phyloP scores from a whole-genome alignment of 371 early-diverging fungal species.

The Mucor sp. region DNA sequence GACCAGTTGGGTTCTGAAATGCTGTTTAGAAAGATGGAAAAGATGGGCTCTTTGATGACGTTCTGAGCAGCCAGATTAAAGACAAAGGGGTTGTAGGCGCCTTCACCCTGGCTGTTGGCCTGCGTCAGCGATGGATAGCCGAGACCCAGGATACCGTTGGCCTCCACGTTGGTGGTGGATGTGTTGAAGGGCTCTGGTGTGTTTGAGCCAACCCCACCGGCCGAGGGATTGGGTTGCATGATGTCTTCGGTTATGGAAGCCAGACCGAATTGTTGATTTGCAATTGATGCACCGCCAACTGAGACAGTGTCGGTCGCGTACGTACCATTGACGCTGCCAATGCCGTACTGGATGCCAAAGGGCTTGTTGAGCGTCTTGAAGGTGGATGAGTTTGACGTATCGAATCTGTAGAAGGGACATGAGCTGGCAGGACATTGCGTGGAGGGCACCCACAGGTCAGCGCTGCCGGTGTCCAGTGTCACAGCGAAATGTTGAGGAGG shows the following conservation, averaged over 20 bases:
- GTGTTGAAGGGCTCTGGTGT: background rate
- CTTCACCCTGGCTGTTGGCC: slow-evolving; percentile 30
- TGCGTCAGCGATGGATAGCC: slow-evolving; percentile 49
- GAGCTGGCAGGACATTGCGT: slow-evolving; percentile 23
- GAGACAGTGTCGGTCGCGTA: slow-evolving; percentile 38
- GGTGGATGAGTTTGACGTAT: slow-evolving; percentile 31
- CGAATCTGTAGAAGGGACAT: slow-evolving; percentile 45
- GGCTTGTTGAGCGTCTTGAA: slow-evolving; percentile 21
- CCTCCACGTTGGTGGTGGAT: slow-evolving; percentile 25
- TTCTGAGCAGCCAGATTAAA: slow-evolving; percentile 41
- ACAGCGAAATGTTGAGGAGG: slow-evolving; percentile 46
- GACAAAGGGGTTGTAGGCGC: slow-evolving; percentile 43
- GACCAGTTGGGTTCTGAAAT: slow-evolving; percentile 33
- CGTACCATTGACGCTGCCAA: slow-evolving; percentile 44
- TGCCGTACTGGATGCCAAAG: slow-evolving; percentile 44
- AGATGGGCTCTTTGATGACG: slow-evolving; percentile 40
- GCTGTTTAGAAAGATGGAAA: slow-evolving; percentile 44
- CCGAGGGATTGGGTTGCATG: slow-evolving; percentile 26
- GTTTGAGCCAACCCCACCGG: slow-evolving; percentile 11
- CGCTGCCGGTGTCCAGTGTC: slow-evolving; percentile 50
- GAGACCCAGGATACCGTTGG: slow-evolving; percentile 53
- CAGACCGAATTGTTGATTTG: slow-evolving; percentile 48
- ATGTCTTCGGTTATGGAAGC: slow-evolving; percentile 37
- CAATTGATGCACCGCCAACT: slow-evolving; percentile 38
- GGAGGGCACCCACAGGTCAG: slow-evolving; percentile 49